These are phyloP conservation scores for Pseudocercospora crystallina DNA, from an alignment of 2,329 filamentous ascomycete species.

Conservation along the genomic window DNA sequence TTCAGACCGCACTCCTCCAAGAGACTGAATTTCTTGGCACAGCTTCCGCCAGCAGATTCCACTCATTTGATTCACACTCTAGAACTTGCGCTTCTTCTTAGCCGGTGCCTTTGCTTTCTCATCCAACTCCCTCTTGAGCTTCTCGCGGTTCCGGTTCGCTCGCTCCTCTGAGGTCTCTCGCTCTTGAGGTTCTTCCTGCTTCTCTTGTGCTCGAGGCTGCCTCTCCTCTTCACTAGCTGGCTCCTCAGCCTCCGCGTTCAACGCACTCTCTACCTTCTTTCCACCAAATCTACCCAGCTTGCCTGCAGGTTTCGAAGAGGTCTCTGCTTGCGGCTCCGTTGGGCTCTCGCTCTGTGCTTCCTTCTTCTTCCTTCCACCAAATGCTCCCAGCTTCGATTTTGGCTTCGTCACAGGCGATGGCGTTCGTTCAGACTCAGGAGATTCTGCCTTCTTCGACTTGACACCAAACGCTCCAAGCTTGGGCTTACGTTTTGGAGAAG, in stretches of 20 bases:
- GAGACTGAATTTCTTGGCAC: no score
- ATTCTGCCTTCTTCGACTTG: neutral
- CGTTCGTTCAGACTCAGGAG: neutral
- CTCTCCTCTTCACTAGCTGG: constrained; percentile 4
- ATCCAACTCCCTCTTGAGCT: constrained; percentile 56
- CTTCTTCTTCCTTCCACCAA: neutral
- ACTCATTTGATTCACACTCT: constrained; percentile 14
- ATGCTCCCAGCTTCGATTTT: constrained; percentile 1
- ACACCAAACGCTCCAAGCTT: constrained; percentile 11
- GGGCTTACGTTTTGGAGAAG: neutral
- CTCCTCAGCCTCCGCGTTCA: neutral
- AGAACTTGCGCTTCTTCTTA: constrained; percentile 61
- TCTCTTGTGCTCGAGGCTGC: neutral
- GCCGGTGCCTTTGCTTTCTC: constrained; percentile 51
- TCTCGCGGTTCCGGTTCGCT: constrained; percentile 55
- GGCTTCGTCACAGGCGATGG: neutral
- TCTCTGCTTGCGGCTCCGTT: neutral
- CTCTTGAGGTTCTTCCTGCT: constrained; percentile 9
- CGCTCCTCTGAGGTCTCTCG: constrained; percentile 51
- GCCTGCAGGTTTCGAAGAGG: neutral
- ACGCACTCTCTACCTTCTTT: neutral
- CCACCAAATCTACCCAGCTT: constrained; percentile 12
- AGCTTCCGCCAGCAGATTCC: neutral
- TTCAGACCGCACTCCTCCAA: neutral
- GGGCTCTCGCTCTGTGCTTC: neutral